Base-by-base conservation (phyloP, 1,284 basidiomycete genomes). In the Meripilus lineatus region DNA sequence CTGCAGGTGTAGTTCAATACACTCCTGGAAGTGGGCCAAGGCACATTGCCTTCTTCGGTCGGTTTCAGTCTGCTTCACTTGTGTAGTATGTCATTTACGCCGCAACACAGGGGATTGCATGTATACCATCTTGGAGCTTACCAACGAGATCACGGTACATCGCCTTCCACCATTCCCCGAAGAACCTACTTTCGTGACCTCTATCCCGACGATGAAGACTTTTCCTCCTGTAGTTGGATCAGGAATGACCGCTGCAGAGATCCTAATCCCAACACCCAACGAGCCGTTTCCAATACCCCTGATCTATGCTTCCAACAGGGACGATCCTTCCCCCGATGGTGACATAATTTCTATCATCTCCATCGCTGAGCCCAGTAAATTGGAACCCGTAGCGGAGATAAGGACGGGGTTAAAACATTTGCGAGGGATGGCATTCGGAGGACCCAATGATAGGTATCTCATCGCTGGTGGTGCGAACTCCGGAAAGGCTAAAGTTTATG, bases 301-400 rank as follows among this genome's bases (percentile, higher is more conserved):
- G 55, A 72, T 86, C 47, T 86, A 84, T 62, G 72, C 72, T 22
- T 82, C 80, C n/a, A 86, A 86, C 64, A 72, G 83, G 42, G 81
- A 84, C 58, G 72, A 67, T 63, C 36, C 71, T 67, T 55, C 72
- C 67, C 45, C 58, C 65, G 45, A 67, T 62, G 81, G 81, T 7
- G 83, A 85, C 59, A 68, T 75, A 0, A 81, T 85, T 49, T 76
- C 79, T 7, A 75, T 86, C 46, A 80, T 77, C 53, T 47, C 51
- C 10, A 43, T 58, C 32, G 51, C 51, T 30, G 51, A 55, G 23
- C 40, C 46, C 11, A 50, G 44, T n/a, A 55, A 55, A 47, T 50
- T 65, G 8, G 46, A 53, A 38, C 50, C 57, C 37, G 62, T 63
- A 13, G 49, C 50, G 8, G 64, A 69, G 47, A 62, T 68, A 22